A percentile compares a stretch with the other conserved stretches of the same genome.
Conservation (phyloP, 1,139 yeast genomes). For the Magnusiomyces sp. region DNA sequence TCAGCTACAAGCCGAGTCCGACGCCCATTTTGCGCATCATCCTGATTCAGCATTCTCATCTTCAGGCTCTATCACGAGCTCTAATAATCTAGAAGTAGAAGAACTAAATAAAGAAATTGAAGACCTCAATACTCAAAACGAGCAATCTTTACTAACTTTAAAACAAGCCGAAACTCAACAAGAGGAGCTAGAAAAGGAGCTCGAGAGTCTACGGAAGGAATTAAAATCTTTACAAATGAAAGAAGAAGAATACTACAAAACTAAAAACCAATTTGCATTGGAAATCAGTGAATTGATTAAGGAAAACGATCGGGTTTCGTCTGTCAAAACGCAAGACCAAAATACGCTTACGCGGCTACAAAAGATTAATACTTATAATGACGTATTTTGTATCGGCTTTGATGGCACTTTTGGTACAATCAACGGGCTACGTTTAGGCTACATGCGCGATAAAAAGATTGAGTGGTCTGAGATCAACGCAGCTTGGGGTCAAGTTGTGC, state of each 20-base stretch:
- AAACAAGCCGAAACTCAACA: constrained; percentile 25
- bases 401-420: constrained; percentile 83
- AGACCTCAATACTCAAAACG: constrained; percentile 22
- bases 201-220: constrained; percentile 30
- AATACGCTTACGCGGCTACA: constrained; percentile 62
- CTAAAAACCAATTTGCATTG: constrained; percentile 46
- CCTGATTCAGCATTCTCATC: no score
- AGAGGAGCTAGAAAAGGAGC: constrained; percentile 30
- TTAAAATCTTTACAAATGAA: constrained; percentile 33
- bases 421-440: constrained; percentile 74
- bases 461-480: constrained; percentile 93
- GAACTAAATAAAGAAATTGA: constrained; percentile 39
- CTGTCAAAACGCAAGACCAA: constrained; percentile 52
- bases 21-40: no score
- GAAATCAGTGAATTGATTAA: constrained; percentile 41
- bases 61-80: constrained; percentile 16
- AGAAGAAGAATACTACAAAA: constrained; percentile 38
- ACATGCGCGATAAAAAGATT: constrained; percentile 42
- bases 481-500: constrained; percentile 78
- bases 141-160: constrained; percentile 21
- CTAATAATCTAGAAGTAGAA: constrained; percentile 38
- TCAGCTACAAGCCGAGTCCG: constrained; percentile 50
- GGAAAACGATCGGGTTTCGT: constrained; percentile 53
- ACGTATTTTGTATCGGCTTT: constrained; percentile 71
- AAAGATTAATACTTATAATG: constrained; percentile 70